Evolutionary conservation across 768 basidiomycete genomes (phyloP), one percentile per base, ranked within the genome.

Genomic region (Mycena sanguinolenta): DNA sequence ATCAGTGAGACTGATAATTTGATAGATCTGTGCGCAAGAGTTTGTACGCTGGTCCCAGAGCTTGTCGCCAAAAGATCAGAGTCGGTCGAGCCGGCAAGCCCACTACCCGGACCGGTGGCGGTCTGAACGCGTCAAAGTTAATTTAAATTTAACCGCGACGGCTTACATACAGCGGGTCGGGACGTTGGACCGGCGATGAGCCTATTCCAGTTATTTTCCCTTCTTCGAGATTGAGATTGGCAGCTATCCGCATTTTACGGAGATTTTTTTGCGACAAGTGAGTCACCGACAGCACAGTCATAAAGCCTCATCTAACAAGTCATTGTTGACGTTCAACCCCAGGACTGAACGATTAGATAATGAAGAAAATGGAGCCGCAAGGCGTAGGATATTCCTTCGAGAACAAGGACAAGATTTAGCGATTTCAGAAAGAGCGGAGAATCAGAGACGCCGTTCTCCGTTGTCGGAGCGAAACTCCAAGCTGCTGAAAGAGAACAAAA

Each of bases 401-500:
- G 70, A 66, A 71, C 70, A 71, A 67, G 54, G 65, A 27, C 57
- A 8, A 60, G 19, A 42, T 54, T 6, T 49, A 59, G 34, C 63
- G 36, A 32, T 25, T 32, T 23, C 4, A 42, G 13, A 38, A 21
- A 14, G 54, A 55, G 28, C 64, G 65, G 64, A 62, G 66, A 46
- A 53, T 54, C 2, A 10, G n/a, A 55, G 65, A 19, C 44, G 52
- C 58, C 58, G 64, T 21, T 50, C 10, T 13, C 49, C n/a, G n/a
- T n/a, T n/a, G n/a, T n/a, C n/a, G n/a, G n/a, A n/a, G n/a, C n/a
- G n/a, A n/a, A n/a, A n/a, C n/a, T n/a, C n/a, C n/a, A n/a, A n/a
- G n/a, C n/a, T n/a, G 49, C 12, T 13, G 49, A 50, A 25, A 25
- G n/a, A 27, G 14, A 50, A 13, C 9, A 23, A 39, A 39, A 39